These are phyloP conservation scores for Penicillium angulare DNA, from an alignment of 495 filamentous ascomycete species.

Conservation along the genomic window DNA sequence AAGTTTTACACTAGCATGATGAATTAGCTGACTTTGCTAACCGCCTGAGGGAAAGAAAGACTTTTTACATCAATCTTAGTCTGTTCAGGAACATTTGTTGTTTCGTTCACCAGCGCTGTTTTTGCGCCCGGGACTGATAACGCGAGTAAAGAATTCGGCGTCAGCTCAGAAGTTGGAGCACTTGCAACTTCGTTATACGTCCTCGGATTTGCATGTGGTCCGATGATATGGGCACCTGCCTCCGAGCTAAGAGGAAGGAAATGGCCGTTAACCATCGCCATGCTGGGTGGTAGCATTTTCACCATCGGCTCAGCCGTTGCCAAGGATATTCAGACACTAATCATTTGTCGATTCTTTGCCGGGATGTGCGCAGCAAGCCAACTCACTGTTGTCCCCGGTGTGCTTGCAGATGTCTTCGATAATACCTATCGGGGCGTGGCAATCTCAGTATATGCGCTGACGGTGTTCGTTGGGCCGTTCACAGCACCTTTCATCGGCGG, in stretches of 20 bases:
- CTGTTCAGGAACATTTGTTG: slow-evolving; percentile 49
- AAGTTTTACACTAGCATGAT: neutral
- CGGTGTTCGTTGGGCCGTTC: slow-evolving; percentile 50
- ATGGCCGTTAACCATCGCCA: slow-evolving; percentile 50
- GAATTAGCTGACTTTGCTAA: neutral
- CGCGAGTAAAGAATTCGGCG: slow-evolving; percentile 44
- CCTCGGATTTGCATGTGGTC: slow-evolving; percentile 52
- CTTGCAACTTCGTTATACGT: slow-evolving; percentile 56
- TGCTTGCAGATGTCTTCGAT: slow-evolving; percentile 52
- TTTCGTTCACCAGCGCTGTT: slow-evolving; percentile 52
- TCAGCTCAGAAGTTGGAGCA: slow-evolving; percentile 47
- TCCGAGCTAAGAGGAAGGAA: slow-evolving; percentile 76
- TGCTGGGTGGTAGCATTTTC: slow-evolving; percentile 54
- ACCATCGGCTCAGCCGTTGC: slow-evolving; percentile 54
- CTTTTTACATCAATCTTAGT: slow-evolving; percentile 34
- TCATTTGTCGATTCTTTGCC: slow-evolving; percentile 51
- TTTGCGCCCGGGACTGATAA: slow-evolving; percentile 50
- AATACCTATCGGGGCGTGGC: slow-evolving; percentile 48
- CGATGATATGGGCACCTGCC: slow-evolving; percentile 62
- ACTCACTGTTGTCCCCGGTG: slow-evolving; percentile 48
- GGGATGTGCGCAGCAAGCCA: slow-evolving; percentile 52
- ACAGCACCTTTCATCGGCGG: slow-evolving; percentile 50
- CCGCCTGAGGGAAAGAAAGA: too few relatives aligned
- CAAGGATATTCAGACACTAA: slow-evolving; percentile 55
- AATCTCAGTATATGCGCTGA: slow-evolving; percentile 49